phyloP scores from a whole-genome alignment of 208 protist genomes.

The Leishmania aethiopica region DNA sequence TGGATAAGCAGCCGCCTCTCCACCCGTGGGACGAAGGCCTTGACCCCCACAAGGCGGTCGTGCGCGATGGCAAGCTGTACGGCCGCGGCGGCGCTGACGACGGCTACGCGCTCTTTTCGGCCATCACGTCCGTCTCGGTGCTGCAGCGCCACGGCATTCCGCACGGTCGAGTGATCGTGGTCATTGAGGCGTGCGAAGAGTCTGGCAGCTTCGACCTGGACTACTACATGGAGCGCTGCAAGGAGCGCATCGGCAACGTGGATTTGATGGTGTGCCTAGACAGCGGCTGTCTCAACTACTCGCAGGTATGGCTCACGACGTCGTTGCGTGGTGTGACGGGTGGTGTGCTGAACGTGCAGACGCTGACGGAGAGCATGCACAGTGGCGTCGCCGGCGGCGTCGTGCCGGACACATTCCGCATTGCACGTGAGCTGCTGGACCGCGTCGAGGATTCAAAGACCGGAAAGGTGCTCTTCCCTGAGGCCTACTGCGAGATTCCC shows the following conservation, averaged over 20 bases:
- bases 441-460: slow-evolving; percentile 93
- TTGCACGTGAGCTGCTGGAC: slow-evolving; percentile 86
- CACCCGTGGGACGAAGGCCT: slow-evolving; percentile 92
- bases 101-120: slow-evolving; percentile 88
- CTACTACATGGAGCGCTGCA: slow-evolving; percentile 82
- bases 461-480: slow-evolving; percentile 86
- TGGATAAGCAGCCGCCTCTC: slow-evolving; percentile 97
- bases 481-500: slow-evolving; percentile 93
- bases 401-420: slow-evolving; percentile 95
- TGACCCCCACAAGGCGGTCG: slow-evolving; percentile 83
- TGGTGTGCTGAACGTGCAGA: slow-evolving; percentile 87
- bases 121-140: slow-evolving; percentile 73
- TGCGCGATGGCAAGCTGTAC: slow-evolving; percentile 91
- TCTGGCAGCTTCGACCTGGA: slow-evolving; percentile 87
- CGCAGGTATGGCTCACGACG: slow-evolving; percentile 96
- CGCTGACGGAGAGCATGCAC: slow-evolving; percentile 92
- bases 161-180: slow-evolving; percentile 81
- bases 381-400: slow-evolving; percentile 93
- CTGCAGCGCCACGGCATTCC: slow-evolving; percentile 82
- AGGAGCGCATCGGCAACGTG: slow-evolving; percentile 72
- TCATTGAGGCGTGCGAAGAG: slow-evolving; percentile 94
- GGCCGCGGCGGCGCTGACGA: slow-evolving; percentile 93
- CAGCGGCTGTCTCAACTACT: slow-evolving; percentile 93
- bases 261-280: slow-evolving; percentile 96
- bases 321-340: slow-evolving; percentile 92